Percentiles rank a stretch among this genome's conserved stretches.
Evolutionary conservation across 805 yeast species (phyloP).

Genomic region (Kuraishia capsulata): DNA sequence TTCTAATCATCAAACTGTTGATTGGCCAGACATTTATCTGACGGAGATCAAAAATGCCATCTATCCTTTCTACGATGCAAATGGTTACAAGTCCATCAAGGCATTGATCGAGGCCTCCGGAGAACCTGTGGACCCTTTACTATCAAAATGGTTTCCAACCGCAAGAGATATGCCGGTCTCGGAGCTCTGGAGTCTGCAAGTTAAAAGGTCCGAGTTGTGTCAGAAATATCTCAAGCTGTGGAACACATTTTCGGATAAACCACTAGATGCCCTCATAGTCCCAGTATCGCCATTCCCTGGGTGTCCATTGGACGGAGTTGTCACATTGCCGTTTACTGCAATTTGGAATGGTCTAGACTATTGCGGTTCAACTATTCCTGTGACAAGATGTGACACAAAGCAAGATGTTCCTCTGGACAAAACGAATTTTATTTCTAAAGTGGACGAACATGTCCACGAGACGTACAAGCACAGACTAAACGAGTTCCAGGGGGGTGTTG

Average conservation of each 20-base stretch:
- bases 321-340: conserved; percentile 36
- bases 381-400: conserved; percentile 39
- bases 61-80: conserved; percentile 27
- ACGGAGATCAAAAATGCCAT: conserved; percentile 20
- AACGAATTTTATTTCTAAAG: conserved; percentile 22
- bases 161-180: conserved; percentile 22
- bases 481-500: conserved; percentile 49
- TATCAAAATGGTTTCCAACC: conserved; percentile 20
- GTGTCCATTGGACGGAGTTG: conserved; percentile 17
- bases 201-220: conserved; percentile 26
- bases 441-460: conserved; percentile 35
- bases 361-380: conserved; percentile 40
- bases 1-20: conserved; percentile 40
- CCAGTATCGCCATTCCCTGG: conserved; percentile 41
- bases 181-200: conserved; percentile 30
- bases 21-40: conserved; percentile 35
- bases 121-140: conserved; percentile 24
- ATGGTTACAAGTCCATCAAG: conserved; percentile 32
- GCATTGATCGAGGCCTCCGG: conserved; percentile 19
- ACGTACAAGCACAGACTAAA: conserved; percentile 28
- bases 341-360: conserved; percentile 40
- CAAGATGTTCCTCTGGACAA: conserved; percentile 22
- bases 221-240: conserved; percentile 20
- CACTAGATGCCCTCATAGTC: conserved; percentile 38
- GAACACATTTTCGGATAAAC: conserved; percentile 28